These are phyloP conservation scores for Coniochaeta ligniaria DNA, from an alignment of 2,329 filamentous ascomycete genomes.

Conservation along the genomic window DNA sequence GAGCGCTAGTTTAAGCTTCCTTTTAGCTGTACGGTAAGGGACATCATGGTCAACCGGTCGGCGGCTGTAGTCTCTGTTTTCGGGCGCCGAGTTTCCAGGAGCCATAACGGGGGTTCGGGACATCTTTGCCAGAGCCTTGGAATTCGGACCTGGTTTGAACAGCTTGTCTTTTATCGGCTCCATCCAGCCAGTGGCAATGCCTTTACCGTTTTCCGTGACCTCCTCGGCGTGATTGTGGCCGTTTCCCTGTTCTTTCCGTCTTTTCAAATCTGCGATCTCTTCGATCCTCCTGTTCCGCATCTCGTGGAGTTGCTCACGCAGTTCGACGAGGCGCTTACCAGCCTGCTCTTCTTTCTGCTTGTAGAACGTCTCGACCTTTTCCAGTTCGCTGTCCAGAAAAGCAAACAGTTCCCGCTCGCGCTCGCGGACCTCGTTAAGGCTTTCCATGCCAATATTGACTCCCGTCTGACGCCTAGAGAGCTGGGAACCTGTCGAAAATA, in stretches of 20 bases:
- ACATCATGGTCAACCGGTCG: constrained; percentile 51
- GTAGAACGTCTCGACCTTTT: constrained; percentile 93
- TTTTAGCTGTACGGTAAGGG: constrained; percentile 79
- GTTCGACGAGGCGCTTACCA: constrained; percentile 57
- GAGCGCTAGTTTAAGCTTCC: constrained; percentile 83
- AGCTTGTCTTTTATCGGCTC: constrained; percentile 47
- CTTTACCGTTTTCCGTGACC: constrained; percentile 14
- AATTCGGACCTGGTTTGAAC: constrained; percentile 52
- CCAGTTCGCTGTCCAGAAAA: constrained; percentile 76
- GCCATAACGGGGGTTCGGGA: constrained; percentile 37
- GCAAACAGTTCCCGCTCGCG: constrained; percentile 78
- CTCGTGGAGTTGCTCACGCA: constrained; percentile 82
- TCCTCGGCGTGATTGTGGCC: constrained; percentile 15
- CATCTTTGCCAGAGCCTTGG: constrained; percentile 51
- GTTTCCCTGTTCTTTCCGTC: constrained; percentile 22
- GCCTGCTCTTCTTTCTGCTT: constrained; percentile 81
- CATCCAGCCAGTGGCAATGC: constrained; percentile 31
- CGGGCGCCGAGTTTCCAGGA: constrained; percentile 18
- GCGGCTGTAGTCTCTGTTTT: constrained; percentile 43
- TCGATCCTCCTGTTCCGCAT: constrained; percentile 80
- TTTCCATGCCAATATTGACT: constrained; percentile 34
- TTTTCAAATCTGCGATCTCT: constrained; percentile 50
- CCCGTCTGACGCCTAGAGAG: constrained; percentile 25
- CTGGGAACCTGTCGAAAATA: constrained; percentile 30
- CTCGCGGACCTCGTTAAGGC: constrained; percentile 50